phyloP scores from a whole-genome alignment of 108 stramenopile species.

The Aurantiochytrium sp. region DNA sequence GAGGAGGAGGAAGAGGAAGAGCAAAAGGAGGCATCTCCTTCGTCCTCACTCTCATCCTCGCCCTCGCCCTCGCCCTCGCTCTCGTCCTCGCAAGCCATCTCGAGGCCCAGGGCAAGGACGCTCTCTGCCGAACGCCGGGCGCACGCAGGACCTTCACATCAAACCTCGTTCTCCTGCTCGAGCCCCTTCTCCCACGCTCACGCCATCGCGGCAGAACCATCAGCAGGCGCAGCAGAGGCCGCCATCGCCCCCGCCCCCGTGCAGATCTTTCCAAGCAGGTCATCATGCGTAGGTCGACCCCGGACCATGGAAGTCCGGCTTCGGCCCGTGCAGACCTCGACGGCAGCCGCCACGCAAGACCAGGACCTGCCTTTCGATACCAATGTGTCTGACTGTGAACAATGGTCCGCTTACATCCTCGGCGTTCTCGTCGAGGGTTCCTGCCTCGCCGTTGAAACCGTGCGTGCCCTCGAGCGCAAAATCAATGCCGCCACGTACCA shows the following conservation, averaged over 20 bases:
- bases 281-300: neutral
- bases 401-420: neutral
- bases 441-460: neutral
- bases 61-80: too few species aligned
- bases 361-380: neutral
- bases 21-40: too few species aligned
- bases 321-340: neutral
- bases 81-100: too few species aligned
- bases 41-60: too few species aligned
- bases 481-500: neutral
- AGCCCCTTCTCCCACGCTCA: too few species aligned
- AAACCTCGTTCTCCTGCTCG: too few species aligned
- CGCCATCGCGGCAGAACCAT: neutral
- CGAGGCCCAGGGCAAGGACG: too few species aligned
- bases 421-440: neutral
- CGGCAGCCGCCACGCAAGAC: neutral
- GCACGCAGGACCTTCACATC: too few species aligned
- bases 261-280: neutral
- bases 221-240: neutral
- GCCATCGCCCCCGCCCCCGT: neutral
- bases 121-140: too few species aligned
- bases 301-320: neutral
- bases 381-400: neutral
- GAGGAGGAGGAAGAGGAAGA: too few species aligned
- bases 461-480: neutral